phyloP scores from a whole-genome alignment of 2,329 filamentous ascomycete species.

The Diplodia mutila region DNA sequence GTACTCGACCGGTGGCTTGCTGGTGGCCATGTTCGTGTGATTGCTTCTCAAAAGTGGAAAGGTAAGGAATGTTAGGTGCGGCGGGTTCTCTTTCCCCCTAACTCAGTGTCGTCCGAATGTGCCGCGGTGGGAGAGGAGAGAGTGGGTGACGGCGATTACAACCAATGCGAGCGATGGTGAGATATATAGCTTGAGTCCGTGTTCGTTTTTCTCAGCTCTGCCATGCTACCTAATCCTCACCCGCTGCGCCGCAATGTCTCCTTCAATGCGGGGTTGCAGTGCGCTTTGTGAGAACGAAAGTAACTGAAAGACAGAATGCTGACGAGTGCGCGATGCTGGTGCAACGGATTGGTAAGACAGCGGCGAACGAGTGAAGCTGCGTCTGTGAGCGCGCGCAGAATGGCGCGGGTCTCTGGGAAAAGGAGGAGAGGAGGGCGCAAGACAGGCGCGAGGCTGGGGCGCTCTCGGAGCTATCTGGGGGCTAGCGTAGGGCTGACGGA shows the following conservation, averaged over 20 bases:
- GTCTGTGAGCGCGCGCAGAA: neutral
- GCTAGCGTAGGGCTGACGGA: slow-evolving; percentile 20
- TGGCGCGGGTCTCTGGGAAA: neutral
- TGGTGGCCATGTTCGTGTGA: neutral
- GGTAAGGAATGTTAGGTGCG: neutral
- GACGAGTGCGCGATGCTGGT: neutral
- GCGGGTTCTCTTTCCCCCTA: neutral
- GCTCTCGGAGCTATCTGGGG: neutral
- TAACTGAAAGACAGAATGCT: neutral
- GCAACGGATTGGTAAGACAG: slow-evolving; percentile 10
- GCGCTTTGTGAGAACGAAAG: neutral
- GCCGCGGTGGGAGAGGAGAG: neutral
- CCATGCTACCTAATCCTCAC: slow-evolving; percentile 21
- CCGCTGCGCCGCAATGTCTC: slow-evolving; percentile 8
- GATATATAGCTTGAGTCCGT: slow-evolving; percentile 19
- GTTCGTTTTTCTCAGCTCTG: slow-evolving; percentile 16
- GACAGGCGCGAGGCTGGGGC: neutral
- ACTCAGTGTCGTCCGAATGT: neutral
- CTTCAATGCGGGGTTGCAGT: neutral
- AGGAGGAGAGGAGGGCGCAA: slow-evolving; percentile 7
- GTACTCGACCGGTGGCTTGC: slow-evolving; percentile 20
- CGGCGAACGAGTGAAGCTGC: slow-evolving; percentile 10
- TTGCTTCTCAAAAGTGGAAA: neutral
- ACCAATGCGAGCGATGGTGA: slow-evolving; percentile 18
- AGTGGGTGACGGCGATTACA: neutral